Evolutionary conservation across 2,329 filamentous ascomycete genomes (phyloP).

Genomic region (Xylaria sp.): DNA sequence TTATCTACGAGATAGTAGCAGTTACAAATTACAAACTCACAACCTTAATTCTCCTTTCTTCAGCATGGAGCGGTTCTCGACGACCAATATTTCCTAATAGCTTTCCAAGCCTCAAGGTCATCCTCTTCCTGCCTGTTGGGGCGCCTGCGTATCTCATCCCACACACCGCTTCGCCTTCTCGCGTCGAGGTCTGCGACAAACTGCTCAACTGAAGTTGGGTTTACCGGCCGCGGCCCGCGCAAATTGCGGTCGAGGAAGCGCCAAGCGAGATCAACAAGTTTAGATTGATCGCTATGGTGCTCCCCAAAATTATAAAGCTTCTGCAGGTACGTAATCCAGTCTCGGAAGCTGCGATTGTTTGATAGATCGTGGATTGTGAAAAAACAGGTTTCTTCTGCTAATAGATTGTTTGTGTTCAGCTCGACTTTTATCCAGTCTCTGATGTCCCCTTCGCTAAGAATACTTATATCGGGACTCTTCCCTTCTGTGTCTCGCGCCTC

Average conservation of each 20-base stretch:
- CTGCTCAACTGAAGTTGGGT: slow-evolving; percentile 31
- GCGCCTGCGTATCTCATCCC: slow-evolving; percentile 32
- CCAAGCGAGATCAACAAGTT: slow-evolving; percentile 45
- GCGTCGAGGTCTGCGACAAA: slow-evolving; percentile 41
- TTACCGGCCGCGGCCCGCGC: slow-evolving; percentile 35
- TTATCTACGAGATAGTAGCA: neutral
- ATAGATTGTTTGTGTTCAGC: slow-evolving; percentile 28
- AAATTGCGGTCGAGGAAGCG: slow-evolving; percentile 44
- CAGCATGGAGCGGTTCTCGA: slow-evolving; percentile 30
- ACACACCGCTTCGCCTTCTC: slow-evolving; percentile 32
- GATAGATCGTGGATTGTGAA: slow-evolving; percentile 42
- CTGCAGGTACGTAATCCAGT: slow-evolving; percentile 41
- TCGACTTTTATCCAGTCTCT: slow-evolving; percentile 41
- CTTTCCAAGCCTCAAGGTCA: slow-evolving; percentile 39
- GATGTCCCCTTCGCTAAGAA: slow-evolving; percentile 39
- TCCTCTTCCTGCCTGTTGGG: slow-evolving; percentile 38
- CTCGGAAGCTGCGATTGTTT: slow-evolving; percentile 34
- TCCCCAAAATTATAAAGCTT: slow-evolving; percentile 34
- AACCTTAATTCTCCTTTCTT: neutral
- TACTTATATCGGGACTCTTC: slow-evolving; percentile 22
- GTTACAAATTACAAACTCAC: neutral
- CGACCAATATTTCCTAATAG: slow-evolving; percentile 39
- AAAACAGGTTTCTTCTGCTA: slow-evolving; percentile 39
- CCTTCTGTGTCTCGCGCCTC: slow-evolving; percentile 28
- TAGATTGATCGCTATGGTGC: slow-evolving; percentile 38